A percentile compares a stretch with the other conserved stretches of the same genome.
Conservation (phyloP, 2,329 filamentous ascomycete genomes). For the Apiospora pterosperma region DNA sequence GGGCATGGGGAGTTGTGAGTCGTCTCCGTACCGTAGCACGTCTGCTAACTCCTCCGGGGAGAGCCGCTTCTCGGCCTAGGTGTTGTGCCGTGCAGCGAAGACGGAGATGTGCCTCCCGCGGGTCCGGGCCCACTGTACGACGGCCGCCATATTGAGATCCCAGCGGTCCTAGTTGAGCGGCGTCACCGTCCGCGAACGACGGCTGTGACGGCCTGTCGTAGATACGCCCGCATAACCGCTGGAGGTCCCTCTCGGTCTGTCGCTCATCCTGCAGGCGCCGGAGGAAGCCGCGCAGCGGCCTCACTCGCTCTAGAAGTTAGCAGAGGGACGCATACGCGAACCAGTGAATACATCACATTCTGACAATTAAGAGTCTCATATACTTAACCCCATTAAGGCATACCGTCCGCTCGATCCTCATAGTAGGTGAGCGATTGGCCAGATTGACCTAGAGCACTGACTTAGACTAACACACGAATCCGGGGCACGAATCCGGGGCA, state of each 20-base stretch:
- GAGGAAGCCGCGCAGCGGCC: conserved; percentile 8
- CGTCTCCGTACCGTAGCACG: background rate
- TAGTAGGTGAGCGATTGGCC: no score
- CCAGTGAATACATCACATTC: no score
- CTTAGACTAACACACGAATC: no score
- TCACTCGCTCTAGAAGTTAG: no score
- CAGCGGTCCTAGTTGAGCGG: background rate
- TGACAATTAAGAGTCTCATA: no score
- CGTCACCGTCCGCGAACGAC: background rate
- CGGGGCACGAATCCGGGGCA: no score
- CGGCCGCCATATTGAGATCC: background rate
- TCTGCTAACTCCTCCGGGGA: background rate
- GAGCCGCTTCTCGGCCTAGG: background rate
- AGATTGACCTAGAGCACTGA: no score
- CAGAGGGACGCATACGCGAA: no score
- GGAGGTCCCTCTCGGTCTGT: background rate
- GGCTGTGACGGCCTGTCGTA: background rate
- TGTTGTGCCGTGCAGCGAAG: background rate
- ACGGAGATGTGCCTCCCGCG: background rate
- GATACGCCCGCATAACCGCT: background rate
- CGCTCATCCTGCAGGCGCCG: background rate
- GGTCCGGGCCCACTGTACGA: background rate
- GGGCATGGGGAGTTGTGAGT: background rate
- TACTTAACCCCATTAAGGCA: no score
- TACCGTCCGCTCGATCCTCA: no score